These are phyloP conservation scores for Diaporthe eres DNA, from an alignment of 2,329 filamentous ascomycete genomes.

Conservation along the genomic window DNA sequence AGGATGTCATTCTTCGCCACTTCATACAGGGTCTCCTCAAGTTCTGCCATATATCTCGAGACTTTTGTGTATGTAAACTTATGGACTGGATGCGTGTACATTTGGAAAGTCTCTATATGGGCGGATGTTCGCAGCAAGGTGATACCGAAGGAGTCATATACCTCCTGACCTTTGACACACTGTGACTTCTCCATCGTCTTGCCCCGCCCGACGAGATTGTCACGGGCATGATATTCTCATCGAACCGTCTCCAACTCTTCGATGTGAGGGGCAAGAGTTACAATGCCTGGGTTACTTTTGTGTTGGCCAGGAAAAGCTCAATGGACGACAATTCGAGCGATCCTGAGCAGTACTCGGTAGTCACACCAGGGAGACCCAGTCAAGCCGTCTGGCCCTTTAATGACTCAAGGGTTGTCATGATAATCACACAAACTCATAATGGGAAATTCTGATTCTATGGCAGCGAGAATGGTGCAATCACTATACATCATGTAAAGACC, in stretches of 20 bases:
- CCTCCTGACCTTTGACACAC: neutral
- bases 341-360: neutral
- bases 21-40: neutral
- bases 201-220: neutral
- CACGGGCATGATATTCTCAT: neutral
- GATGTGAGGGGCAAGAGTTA: no score
- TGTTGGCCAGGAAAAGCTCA: neutral
- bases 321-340: neutral
- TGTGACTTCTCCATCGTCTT: neutral
- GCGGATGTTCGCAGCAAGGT: neutral
- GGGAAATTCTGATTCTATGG: neutral
- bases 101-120: neutral
- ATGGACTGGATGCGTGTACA: rapidly evolving
- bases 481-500: neutral
- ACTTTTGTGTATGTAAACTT: neutral
- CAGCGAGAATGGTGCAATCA: neutral
- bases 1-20: neutral
- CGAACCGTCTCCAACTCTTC: rapidly evolving
- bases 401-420: neutral
- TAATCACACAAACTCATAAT: neutral
- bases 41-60: neutral
- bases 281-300: no score
- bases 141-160: neutral
- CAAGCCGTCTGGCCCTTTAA: neutral
- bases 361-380: neutral